phyloP scores from a whole-genome alignment of 352 stramenopile genomes.

The Peronospora destructor region DNA sequence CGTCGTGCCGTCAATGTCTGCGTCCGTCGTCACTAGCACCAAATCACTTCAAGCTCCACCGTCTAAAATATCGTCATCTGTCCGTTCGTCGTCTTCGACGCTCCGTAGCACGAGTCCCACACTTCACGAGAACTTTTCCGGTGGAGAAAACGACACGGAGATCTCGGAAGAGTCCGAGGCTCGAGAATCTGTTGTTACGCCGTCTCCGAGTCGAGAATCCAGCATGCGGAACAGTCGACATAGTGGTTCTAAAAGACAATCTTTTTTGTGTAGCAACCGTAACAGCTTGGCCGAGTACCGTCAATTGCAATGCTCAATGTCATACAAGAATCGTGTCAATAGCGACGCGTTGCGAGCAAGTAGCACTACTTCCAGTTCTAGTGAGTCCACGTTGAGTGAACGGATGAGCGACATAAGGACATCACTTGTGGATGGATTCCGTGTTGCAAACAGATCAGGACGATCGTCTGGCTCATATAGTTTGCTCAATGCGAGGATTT shows the following conservation, averaged over 20 bases:
- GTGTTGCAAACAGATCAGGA: constrained; percentile 22
- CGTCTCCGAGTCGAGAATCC: constrained; percentile 9
- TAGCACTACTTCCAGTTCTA: constrained; percentile 19
- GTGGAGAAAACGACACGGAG: constrained; percentile 35
- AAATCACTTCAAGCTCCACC: constrained; percentile 25
- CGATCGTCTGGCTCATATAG: constrained; percentile 20
- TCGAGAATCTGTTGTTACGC: constrained; percentile 22
- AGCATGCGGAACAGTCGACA: constrained; percentile 31
- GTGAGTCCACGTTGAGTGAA: constrained; percentile 21
- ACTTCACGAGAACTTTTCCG: constrained; percentile 36
- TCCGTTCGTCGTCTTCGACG: constrained; percentile 45
- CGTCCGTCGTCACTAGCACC: neutral
- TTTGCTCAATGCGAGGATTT: constrained; percentile 26
- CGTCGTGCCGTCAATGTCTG: constrained; percentile 15
- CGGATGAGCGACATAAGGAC: constrained; percentile 30
- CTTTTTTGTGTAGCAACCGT: constrained; percentile 17
- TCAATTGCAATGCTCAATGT: constrained; percentile 80
- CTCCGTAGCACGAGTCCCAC: constrained; percentile 33
- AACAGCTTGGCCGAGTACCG: constrained; percentile 65
- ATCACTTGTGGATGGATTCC: constrained; percentile 27
- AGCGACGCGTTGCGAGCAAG: constrained; percentile 27
- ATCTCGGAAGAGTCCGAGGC: constrained; percentile 28
- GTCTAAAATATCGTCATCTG: constrained; percentile 46
- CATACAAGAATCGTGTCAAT: constrained; percentile 74
- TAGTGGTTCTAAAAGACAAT: constrained; percentile 11